These are phyloP conservation scores for Debaryomyces subglobosus DNA, from an alignment of 1,139 yeast genomes.

Conservation along the genomic window DNA sequence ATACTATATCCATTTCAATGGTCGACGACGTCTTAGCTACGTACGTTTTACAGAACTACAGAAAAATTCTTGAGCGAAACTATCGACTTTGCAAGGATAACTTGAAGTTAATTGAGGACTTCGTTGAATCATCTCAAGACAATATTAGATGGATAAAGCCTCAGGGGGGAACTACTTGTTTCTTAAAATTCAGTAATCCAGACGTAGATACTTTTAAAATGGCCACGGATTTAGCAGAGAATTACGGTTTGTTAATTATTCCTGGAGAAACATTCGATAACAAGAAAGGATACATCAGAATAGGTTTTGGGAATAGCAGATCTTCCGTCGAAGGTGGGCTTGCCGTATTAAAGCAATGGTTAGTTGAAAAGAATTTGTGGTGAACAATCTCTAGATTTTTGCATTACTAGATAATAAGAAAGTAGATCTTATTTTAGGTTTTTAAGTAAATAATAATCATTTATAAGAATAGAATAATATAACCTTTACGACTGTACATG, in stretches of 20 bases:
- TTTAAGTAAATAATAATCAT: not conserved
- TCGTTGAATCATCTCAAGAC: slow-evolving; percentile 34
- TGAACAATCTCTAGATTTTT: not conserved
- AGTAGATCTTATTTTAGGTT: not conserved
- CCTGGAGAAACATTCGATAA: slow-evolving; percentile 55
- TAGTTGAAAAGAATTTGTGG: slow-evolving; percentile 5
- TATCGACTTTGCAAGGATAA: slow-evolving; percentile 40
- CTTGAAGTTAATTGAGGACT: slow-evolving; percentile 36
- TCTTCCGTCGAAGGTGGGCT: slow-evolving; percentile 33
- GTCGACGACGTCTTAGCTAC: slow-evolving; percentile 53
- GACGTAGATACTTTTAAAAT: slow-evolving; percentile 34
- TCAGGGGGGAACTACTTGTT: slow-evolving; percentile 52
- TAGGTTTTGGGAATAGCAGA: slow-evolving; percentile 55
- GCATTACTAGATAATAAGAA: not conserved
- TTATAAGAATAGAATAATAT: not conserved
- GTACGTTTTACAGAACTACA: slow-evolving; percentile 41
- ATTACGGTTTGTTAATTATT: slow-evolving; percentile 40
- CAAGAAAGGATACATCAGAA: slow-evolving; percentile 45
- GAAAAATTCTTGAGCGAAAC: slow-evolving; percentile 41
- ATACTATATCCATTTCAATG: slow-evolving; percentile 52
- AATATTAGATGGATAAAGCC: slow-evolving; percentile 47
- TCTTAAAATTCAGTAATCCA: slow-evolving; percentile 36
- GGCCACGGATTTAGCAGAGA: slow-evolving; percentile 38
- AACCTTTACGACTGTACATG: not conserved
- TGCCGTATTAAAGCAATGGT: slow-evolving; percentile 13